Conservation (phyloP, 1,284 basidiomycete species). For the Ganoderma leucocontextum region DNA sequence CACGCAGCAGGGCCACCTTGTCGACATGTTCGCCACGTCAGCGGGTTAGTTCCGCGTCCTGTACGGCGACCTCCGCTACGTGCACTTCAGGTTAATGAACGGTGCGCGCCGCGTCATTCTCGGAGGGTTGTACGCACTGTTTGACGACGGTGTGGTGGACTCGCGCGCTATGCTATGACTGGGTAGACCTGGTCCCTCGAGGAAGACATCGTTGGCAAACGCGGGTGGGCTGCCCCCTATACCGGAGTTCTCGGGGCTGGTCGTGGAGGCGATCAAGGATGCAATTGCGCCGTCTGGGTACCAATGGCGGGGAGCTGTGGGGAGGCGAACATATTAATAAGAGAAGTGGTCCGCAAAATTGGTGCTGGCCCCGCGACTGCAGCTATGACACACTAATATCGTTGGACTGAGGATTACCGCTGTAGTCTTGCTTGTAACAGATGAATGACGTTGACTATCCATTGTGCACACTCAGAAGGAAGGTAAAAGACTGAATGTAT, state of each 20-base stretch:
- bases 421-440: too few relatives aligned
- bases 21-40: constrained; percentile 78
- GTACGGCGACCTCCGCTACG: constrained; percentile 75
- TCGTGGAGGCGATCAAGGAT: constrained; percentile 51
- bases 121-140: constrained; percentile 71
- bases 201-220: constrained; percentile 24
- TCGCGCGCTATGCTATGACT: constrained; percentile 9
- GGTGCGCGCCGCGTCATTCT: constrained; percentile 70
- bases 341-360: too few relatives aligned
- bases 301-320: too few relatives aligned
- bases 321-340: too few relatives aligned
- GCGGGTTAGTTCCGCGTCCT: constrained; percentile 83
- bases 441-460: too few relatives aligned
- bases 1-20: constrained; percentile 47
- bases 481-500: too few relatives aligned
- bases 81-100: constrained; percentile 77
- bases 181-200: background rate
- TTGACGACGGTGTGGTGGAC: constrained; percentile 41
- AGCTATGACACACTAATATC: too few relatives aligned
- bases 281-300: too few relatives aligned
- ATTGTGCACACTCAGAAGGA: too few relatives aligned
- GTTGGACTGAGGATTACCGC: too few relatives aligned
- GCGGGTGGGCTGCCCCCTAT: constrained; percentile 63
- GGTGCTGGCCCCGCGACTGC: too few relatives aligned
- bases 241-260: constrained; percentile 61